Conservation (phyloP, 176 grass and related monocot genomes). For the Alloteropsis semialata region DNA sequence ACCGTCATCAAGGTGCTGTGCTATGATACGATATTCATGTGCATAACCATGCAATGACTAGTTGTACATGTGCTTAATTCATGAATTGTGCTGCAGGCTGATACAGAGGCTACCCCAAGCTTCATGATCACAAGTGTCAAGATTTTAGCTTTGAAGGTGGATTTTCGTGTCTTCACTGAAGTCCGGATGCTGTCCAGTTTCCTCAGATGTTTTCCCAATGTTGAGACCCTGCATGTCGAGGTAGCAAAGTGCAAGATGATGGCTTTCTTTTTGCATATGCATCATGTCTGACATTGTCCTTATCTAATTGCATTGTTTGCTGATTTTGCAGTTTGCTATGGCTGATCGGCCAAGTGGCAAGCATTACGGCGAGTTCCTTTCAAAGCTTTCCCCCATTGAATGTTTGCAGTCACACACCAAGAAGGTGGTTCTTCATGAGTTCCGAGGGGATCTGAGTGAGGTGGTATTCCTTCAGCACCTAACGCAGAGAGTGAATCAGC, state of each 20-base stretch:
- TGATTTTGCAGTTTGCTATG: slow-evolving; percentile 6
- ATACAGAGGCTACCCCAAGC: neutral
- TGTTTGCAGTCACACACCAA: slow-evolving; percentile 2
- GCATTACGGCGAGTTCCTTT: neutral
- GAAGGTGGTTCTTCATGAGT: slow-evolving; percentile 19
- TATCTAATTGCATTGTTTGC: neutral
- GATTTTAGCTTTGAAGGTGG: neutral
- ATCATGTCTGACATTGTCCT: neutral
- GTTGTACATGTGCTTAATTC: neutral
- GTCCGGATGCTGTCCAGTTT: neutral
- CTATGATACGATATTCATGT: neutral
- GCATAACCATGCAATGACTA: slow-evolving; percentile 4
- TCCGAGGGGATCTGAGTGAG: neutral
- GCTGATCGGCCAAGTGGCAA: neutral
- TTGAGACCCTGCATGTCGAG: neutral
- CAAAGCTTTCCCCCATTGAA: neutral
- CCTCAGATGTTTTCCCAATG: neutral
- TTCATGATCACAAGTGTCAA: slow-evolving; percentile 13
- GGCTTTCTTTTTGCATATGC: neutral
- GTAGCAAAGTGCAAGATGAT: neutral
- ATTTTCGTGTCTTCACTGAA: neutral
- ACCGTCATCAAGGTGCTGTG: slow-evolving; percentile 1
- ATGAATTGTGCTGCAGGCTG: neutral
- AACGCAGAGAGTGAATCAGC: neutral
- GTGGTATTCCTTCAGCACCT: neutral